phyloP scores from a whole-genome alignment of 192 early-diverging fungal genomes.

The Coemansia sp. region DNA sequence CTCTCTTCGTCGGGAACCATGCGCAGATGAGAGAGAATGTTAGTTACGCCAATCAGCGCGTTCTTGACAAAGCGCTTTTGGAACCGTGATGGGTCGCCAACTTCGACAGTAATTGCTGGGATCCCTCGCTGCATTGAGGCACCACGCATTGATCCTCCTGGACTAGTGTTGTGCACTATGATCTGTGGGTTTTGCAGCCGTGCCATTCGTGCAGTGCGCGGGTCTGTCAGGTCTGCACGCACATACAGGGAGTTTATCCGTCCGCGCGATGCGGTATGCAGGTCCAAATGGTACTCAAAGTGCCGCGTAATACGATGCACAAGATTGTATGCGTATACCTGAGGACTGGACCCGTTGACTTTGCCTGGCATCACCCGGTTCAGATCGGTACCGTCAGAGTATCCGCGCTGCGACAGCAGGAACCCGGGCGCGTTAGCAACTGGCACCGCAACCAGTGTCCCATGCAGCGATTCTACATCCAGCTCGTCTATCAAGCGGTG shows the following conservation, averaged over 20 bases:
- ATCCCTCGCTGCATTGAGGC: constrained; percentile 74
- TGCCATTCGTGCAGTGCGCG: constrained; percentile 67
- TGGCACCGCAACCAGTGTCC: constrained; percentile 87
- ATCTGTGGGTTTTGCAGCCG: constrained; percentile 86
- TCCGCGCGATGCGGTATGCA: constrained; percentile 85
- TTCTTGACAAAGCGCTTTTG: constrained; percentile 79
- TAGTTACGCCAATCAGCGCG: constrained; percentile 61
- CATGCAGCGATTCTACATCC: constrained; percentile 66
- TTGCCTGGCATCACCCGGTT: constrained; percentile 86
- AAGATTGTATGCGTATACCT: constrained; percentile 79
- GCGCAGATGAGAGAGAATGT: constrained; percentile 60
- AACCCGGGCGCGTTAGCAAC: constrained; percentile 86
- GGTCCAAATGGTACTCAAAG: constrained; percentile 82
- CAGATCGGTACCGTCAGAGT: constrained; percentile 83
- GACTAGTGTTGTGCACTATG: constrained; percentile 67
- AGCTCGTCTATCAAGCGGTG: constrained; percentile 82
- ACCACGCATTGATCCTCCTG: constrained; percentile 75
- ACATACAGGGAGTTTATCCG: constrained; percentile 88
- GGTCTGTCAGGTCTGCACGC: constrained; percentile 79
- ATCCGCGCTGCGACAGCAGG: constrained; percentile 72
- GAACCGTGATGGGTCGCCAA: constrained; percentile 84
- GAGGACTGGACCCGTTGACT: constrained; percentile 69
- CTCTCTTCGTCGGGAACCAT: constrained; percentile 61
- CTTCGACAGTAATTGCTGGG: constrained; percentile 86
- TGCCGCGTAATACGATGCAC: constrained; percentile 75